Evolutionary conservation across 2,329 filamentous ascomycete species (phyloP), one percentile per base, ranked within the genome.

Genomic region (Monosporascus sp.): DNA sequence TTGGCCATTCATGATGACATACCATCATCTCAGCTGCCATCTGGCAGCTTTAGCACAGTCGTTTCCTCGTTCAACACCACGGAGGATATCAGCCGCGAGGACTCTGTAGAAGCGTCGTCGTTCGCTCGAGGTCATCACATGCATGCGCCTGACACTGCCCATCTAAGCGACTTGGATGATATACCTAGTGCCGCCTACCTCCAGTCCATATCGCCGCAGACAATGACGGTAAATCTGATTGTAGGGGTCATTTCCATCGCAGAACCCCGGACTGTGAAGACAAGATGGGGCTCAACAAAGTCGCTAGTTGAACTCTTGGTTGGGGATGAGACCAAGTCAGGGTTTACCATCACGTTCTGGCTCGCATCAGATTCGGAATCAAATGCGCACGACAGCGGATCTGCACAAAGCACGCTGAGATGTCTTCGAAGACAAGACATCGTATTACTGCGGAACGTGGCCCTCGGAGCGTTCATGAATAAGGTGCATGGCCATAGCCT

Each of bases 291-390:
- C 25, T 70, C 72, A 11, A 75, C 76, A 7, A 77, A 86, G 50
- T 81, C 88, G 6, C 77, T 96, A 3, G 74, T 93, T 41, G 90
- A 96, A 68, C 70, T 94, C 2, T 75, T 92, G 1, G 83, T 97
- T 1, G 92, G 89, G 5, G 93, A 97, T 67, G 89, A 96, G 50
- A 96, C 91, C 0, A 82, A 79, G 58, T 82, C 89, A 0, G 88
- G 87, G 2, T 96, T 97, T 70, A 83, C 79, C 27, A 77, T 97
- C 52, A 92, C 88, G 3, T 90, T 96, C 67, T 97, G 93, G 93
- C 74, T 96, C 2, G 59, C 58, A 60, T 43, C 70, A 74, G 54
- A 69, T 62, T 41, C 68, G 75, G 50, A 65, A 3, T 47, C 54
- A 11, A 65, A 66, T 31, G 59, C 63, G 3, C 62, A 80, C 9